Base-by-base conservation (phyloP, 768 basidiomycete genomes). In the Naganishia vaughanmartiniae region DNA sequence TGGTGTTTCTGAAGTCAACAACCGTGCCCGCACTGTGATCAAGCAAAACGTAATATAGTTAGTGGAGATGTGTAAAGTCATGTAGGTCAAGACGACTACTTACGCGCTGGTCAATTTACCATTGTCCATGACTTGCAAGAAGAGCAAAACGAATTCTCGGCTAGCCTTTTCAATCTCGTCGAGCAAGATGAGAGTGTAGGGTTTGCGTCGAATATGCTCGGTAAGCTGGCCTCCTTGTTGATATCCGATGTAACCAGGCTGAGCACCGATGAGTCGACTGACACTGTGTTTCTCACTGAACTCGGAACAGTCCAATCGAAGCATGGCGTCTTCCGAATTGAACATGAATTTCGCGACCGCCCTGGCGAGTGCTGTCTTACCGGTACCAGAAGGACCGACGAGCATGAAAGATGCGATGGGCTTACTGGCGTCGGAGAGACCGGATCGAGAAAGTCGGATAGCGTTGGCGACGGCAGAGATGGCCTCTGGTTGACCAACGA, bases 401-500 rank as follows among this genome's bases (percentile, higher is more conserved):
- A 80, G 77, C 48, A 82, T 76, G 75, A 81, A 80, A 0, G 76
- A 77, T 1, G 80, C 80, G 73, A 81, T 82, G 4, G 81, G 81
- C 65, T 80, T 75, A 57, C 79, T 81, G 54, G 73, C 72, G 67
- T 82, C 79, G 17, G 76, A 77, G 0, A 82, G 70, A 14, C 81
- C 81, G 33, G 78, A 79, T 65, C 81, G 78, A 56, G 75, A 79
- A 30, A 82, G 76, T 63, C 81, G 79, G 53, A 82, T 80, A 15
- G 80, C 81, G 60, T 82, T 82, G 42, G 81, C 75, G 54, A 82
- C 81, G 5, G 80, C 76, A 42, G 75, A 77, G 60, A 81, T 78
- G 12, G 81, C 81, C 66, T 95, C 90, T 67, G 93, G 90, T 78
- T 98, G 95, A 7, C 95, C 94, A 12, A 98, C 90, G 58, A 81